Base-by-base conservation (phyloP, 1,284 basidiomycete genomes). In the Mrakiaceae sp. region DNA sequence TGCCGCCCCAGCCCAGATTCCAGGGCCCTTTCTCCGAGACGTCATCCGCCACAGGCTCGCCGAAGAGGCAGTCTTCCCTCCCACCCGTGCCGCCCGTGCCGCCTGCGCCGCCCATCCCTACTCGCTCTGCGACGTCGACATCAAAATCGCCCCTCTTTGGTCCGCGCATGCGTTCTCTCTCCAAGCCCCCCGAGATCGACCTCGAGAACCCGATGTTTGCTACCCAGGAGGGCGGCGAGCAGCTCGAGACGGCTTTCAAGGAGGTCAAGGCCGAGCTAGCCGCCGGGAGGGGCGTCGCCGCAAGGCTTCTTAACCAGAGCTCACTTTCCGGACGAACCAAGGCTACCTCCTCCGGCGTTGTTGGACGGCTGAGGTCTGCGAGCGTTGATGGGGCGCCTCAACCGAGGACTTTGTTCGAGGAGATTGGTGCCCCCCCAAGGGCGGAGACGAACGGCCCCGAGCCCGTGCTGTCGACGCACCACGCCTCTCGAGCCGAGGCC, bases 251-350 rank as follows among this genome's bases (percentile, higher is more conserved):
- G 16, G 88, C 88, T 0, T 92, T 92, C 72, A 86, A 90, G 70
- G 82, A 86, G 69, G 87, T 94, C 69, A 92, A 91, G 74, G 86
- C 87, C 2, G 86, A 89, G 71, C 79, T 92, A 54, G 87, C 86
- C 0, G 79, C 74, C 6, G 73, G 73, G 0, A 68, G 74, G 16
- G 72, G 70, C 3, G 71, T 70, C 6, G 66, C 69, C 27, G 59
- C 66, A 9, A 69, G 70, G 5, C 64, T 56, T 46, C 12, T 48
- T 48, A 52, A 46, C 53, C 8, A 27, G 27, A 27, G 27, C 27
- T 27, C 27, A 27, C 27, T 27, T 27, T 9, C 46, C 40, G 51
- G 50, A 47, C 5, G 39, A 46, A 47, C n/a, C n/a, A 53, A 10
- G 48, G 46, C 16, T n/a, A 49, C 48, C n/a, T 9, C 48, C n/a